Evolutionary conservation across 257 asterid genomes (phyloP).

Genomic region (Ophiorrhiza pumila): DNA sequence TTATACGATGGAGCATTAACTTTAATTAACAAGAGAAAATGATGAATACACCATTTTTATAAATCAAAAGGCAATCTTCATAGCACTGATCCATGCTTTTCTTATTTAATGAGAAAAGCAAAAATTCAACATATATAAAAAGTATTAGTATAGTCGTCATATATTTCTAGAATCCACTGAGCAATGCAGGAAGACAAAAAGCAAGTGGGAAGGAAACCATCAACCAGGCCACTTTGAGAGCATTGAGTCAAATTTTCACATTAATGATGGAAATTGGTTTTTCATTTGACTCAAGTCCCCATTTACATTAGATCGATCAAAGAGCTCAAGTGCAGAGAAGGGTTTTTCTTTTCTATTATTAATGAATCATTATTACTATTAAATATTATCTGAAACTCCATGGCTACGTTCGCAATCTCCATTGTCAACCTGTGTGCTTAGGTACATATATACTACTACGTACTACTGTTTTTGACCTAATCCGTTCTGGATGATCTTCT

Average conservation of each 20-base stretch:
- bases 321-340: background rate
- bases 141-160: background rate
- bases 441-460: background rate
- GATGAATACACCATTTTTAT: background rate
- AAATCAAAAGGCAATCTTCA: background rate
- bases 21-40: background rate
- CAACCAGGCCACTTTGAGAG: conserved; percentile 9
- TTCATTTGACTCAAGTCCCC: background rate
- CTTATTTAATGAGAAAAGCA: too few species aligned
- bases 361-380: background rate
- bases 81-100: too few species aligned
- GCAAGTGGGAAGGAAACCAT: background rate
- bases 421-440: background rate
- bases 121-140: too few species aligned
- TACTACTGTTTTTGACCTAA: background rate
- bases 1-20: conserved; percentile 5
- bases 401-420: background rate
- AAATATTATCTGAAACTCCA: background rate
- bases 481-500: too few species aligned
- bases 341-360: background rate
- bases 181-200: background rate
- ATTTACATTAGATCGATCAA: background rate
- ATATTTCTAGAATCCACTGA: conserved; percentile 6
- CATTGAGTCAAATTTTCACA: conserved; percentile 10
- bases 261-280: background rate